phyloP scores from a whole-genome alignment of 2,329 filamentous ascomycete species.

The Ascochyta clinopodiicola region DNA sequence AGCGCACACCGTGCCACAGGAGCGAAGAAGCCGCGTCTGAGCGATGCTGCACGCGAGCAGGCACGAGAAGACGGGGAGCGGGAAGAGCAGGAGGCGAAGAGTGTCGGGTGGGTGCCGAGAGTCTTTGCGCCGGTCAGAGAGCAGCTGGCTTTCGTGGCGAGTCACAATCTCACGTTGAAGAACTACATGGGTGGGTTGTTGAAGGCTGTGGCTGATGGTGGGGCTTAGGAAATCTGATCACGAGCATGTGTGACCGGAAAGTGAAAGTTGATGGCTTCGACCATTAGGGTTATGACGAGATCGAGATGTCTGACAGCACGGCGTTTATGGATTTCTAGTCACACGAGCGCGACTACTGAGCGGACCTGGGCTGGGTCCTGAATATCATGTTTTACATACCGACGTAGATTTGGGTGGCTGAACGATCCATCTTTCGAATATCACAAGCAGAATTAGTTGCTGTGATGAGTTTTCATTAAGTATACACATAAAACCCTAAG shows the following conservation, averaged over 20 bases:
- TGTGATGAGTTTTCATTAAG: background rate
- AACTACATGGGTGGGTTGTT: slow-evolving; percentile 48
- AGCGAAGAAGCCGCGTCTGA: slow-evolving; percentile 54
- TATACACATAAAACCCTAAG: background rate
- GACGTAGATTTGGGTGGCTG: slow-evolving; percentile 1
- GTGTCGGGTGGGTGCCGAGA: slow-evolving; percentile 68
- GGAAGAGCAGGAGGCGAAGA: slow-evolving; percentile 59
- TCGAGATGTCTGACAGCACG: slow-evolving; percentile 1
- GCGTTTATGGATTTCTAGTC: slow-evolving; percentile 8
- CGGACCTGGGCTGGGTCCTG: background rate
- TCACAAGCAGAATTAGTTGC: background rate
- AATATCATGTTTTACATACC: slow-evolving; percentile 9
- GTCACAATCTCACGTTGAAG: slow-evolving; percentile 63
- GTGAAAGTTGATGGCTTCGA: background rate
- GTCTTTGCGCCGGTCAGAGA: slow-evolving; percentile 71
- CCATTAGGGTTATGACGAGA: background rate
- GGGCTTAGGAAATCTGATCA: slow-evolving; percentile 21
- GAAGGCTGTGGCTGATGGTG: slow-evolving; percentile 46
- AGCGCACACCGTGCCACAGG: slow-evolving; percentile 32
- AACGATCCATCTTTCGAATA: slow-evolving; percentile 5
- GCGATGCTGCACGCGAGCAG: slow-evolving; percentile 40
- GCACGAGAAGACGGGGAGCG: slow-evolving; percentile 38
- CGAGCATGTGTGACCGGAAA: background rate
- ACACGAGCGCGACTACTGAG: background rate
- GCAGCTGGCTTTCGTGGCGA: slow-evolving; percentile 72